Evolutionary conservation across 495 filamentous ascomycete species (phyloP), one percentile per base, ranked within the genome.

Genomic region (Penicillium goetzii): DNA sequence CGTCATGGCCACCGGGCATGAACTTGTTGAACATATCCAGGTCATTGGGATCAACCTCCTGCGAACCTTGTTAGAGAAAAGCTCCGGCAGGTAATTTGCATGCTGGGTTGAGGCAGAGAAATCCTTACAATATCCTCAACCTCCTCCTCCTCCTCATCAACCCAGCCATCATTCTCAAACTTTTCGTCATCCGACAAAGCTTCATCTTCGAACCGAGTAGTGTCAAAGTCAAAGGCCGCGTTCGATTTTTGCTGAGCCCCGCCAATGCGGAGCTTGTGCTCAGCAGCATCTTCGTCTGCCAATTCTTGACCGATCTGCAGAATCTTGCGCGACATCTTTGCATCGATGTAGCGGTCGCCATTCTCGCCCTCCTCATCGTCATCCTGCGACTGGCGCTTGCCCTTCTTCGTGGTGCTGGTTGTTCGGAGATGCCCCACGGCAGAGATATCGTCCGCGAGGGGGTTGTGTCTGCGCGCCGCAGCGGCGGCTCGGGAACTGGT

Each of bases 21-120:
- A 97, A 97, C 59, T 88, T 89, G 75, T 96, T 91, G 78, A 96
- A 99, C 55, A 90, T 88, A 57, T 90, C 92, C 40, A 96, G 79
- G 72, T 99, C 95, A 51, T 86, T 86, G n/a, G 93, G 92, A 60
- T 96, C 92, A 40, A 97, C 82, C 69, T 97, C 94, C 81, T 88
- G 36, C 55, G 41, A 28, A 26, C 26, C 10, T 43, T 32, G 49
- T 75, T 67, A 70, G 64, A 45, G 61, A 62, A 34, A 34, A 55
- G 28, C 25, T 55, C 52, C 30, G 1, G n/a, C 1, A 10, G 10
- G 28, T 17, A 10, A 28, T 25, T 7, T 21, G 28, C 41, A 36
- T 34, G 23, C 21, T 36, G 1, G n/a, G n/a, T n/a, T n/a, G n/a
- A n/a, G n/a, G n/a, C 17, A 2, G 23, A 10, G 15, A 38, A 15